Base-by-base conservation (phyloP, 352 stramenopile genomes). In the Pythium brachiatum region DNA sequence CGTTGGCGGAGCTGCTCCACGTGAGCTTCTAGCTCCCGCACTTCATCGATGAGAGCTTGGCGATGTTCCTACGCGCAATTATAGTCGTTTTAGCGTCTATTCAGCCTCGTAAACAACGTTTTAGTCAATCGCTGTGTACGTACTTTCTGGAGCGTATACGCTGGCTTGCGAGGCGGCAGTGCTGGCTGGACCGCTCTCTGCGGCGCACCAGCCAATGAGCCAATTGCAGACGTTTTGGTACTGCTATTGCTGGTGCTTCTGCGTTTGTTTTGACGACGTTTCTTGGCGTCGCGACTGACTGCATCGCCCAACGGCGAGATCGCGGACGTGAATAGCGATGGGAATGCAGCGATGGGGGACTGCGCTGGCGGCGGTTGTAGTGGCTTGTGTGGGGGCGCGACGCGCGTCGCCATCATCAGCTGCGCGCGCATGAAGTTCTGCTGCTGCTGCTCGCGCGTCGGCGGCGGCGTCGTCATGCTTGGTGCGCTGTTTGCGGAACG, bases 21-120 rank as follows among this genome's bases (percentile, higher is more conserved):
- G 16, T 59, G 61, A 13, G 60, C 44, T 20, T 66, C 52, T 13
- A 66, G 52, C 20, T 20, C 20, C 21, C 32, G 51, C 21, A 66
- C 56, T 48, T 66, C 31, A 18, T 61, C 43, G 15, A 20, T 29
- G 25, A 66, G n/a, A 11, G 39, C 41, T 23, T 61, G 29, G 25
- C 54, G 53, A 27, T 66, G 51, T 26, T 61, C 39, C 51, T 65
- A 16, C 5, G 6, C 1, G 36, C 31, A 38, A 1, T 7, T 38
- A 38, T 12, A 9, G 8, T 15, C 31, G 9, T 12, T 15, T 15
- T 12, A 38, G 9, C 31, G 9, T 38, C 15, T 12, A 38, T 38
- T 12, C 9, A 38, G 9, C 2, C 31, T 15, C 1, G 8, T 15
- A 38, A 12, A 38, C 15, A 12, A 38, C 9, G n/a, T n/a, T n/a